phyloP scores from a whole-genome alignment of 1,284 basidiomycete genomes.

The Leccinum solheimii region DNA sequence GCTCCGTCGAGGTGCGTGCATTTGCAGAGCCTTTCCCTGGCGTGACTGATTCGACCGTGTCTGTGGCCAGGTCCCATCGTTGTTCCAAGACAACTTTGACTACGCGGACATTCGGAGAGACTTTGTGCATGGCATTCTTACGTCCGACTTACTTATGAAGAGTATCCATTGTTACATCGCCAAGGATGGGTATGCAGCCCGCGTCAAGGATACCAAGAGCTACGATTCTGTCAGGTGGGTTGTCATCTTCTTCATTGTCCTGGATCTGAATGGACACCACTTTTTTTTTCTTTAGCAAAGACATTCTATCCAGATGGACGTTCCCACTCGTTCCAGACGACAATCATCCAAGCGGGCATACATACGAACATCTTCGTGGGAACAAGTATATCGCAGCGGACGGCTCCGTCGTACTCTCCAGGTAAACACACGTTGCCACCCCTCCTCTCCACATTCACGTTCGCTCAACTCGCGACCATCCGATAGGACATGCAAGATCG shows the following conservation, averaged over 20 bases:
- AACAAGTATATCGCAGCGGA: conserved; percentile 85
- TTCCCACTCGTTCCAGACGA: conserved; percentile 95
- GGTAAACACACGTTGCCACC: conserved; percentile 46
- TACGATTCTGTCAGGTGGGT: conserved; percentile 83
- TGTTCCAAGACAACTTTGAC: conserved; percentile 99
- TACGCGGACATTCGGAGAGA: conserved; percentile 90
- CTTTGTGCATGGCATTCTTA: conserved; percentile 96
- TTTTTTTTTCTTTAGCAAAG: conserved; percentile 58
- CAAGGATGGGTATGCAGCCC: conserved; percentile 84
- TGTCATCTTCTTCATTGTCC: neutral
- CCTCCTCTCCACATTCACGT: neutral
- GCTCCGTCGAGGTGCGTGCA: conserved; percentile 76
- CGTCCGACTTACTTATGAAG: conserved; percentile 93
- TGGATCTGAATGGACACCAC: neutral
- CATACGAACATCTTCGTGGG: conserved; percentile 82
- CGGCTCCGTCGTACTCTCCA: conserved; percentile 69
- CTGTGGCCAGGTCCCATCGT: conserved; percentile 76
- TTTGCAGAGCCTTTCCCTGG: neutral
- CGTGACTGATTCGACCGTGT: neutral
- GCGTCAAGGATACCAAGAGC: conserved; percentile 85
- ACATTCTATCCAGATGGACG: conserved; percentile 90
- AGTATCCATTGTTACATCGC: conserved; percentile 90
- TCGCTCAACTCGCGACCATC: neutral
- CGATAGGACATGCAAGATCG: conserved; percentile 75
- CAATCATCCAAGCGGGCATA: conserved; percentile 79